Base-by-base conservation (phyloP, 345 rosid genomes). In the Noccaea bulbosa region DNA sequence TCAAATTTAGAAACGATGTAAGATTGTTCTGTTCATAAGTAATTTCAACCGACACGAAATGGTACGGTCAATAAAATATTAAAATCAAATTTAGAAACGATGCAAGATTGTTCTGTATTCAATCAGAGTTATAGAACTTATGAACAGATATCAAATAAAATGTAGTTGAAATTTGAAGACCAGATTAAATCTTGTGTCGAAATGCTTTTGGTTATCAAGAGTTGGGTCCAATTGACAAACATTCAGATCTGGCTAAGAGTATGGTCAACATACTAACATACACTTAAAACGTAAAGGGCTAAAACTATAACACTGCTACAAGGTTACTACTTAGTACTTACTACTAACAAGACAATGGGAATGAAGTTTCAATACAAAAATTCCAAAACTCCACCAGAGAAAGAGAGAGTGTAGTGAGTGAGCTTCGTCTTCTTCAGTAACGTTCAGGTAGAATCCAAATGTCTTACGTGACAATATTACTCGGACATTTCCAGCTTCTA, bases 41-140 rank as follows among this genome's bases (percentile, higher is more conserved):
- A 22, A 51, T 3, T 5, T 5, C 34, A 57, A 48, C 73, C 65
- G 49, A 58, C 57, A 69, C 11, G 3, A n/a, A 2, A 17, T 53
- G 3, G 16, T 41, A 53, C 11, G 52, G 62, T 50, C 48, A 37
- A 37, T 2, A 24, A 17, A 46, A 10, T 0, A 24, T 40, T 15
- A 10, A 30, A 41, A 14, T 33, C 33, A 7, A 11, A 64, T 7
- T 40, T 12, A 12, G 46, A 43, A 43, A 12, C 7, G 46, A 43
- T 5, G 9, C 4, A 8, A 38, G 5, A 38, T 9, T 38, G 41
- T 38, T 38, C 8, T 35, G 9, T 35, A 35, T 35, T 24, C 27
- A 24, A 24, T 24, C 27, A 24, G 27, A 24, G 27, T 24, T 24
- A 24, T 24, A 24, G 27, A 24, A 24, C 27, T 24, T 24, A 24